Conservation (phyloP, 495 filamentous ascomycete genomes). For the Apodospora peruviana region DNA sequence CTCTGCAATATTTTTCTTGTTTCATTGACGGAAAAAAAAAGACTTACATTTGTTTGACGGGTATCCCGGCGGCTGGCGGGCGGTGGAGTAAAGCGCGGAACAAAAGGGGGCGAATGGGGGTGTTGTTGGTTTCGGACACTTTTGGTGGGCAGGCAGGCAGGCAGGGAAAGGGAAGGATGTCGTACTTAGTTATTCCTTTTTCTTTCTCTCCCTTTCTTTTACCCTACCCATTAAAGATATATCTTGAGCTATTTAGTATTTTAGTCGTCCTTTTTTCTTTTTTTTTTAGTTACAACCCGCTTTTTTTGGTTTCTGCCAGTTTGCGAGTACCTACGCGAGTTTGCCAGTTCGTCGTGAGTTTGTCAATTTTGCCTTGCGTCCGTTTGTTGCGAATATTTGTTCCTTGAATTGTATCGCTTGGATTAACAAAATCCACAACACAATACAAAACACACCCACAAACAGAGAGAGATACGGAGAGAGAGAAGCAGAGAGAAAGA, state of each 20-base stretch:
- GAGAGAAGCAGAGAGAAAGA: no score
- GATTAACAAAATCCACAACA: no score
- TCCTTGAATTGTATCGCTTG: no score
- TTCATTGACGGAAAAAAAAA: not conserved
- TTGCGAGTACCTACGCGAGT: no score
- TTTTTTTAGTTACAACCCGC: not conserved
- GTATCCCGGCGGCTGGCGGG: slow-evolving; percentile 21
- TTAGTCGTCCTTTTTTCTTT: not conserved
- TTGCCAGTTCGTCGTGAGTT: no score
- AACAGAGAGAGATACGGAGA: no score
- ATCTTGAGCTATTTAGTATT: not conserved
- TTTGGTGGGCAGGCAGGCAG: not conserved
- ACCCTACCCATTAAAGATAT: not conserved
- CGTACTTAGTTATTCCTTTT: not conserved
- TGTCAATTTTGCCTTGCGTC: no score
- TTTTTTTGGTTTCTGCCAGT: not conserved
- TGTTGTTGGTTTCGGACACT: slow-evolving; percentile 4
- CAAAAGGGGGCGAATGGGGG: slow-evolving; percentile 25
- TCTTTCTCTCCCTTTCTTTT: not conserved
- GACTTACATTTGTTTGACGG: slow-evolving; percentile 22
- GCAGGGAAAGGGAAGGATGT: not conserved
- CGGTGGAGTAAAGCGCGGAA: slow-evolving; percentile 21
- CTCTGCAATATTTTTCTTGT: not conserved
- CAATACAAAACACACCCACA: no score
- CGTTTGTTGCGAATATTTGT: no score